Percentiles rank a stretch among this genome's conserved stretches.
phyloP scores from a whole-genome alignment of 2,329 filamentous ascomycete genomes.

The Lecanicillium sp. region DNA sequence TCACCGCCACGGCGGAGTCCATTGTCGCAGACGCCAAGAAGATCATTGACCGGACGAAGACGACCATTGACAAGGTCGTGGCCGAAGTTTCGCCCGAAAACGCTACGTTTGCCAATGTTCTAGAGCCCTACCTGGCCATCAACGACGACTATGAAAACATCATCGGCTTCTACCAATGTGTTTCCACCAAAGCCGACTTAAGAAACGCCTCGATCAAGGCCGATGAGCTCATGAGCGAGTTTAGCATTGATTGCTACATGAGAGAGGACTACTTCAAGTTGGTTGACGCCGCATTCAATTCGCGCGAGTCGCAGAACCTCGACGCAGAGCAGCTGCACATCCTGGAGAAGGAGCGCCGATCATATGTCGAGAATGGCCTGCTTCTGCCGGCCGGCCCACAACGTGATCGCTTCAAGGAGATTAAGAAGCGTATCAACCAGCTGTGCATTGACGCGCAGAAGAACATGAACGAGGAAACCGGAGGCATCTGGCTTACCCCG shows the following conservation, averaged over 20 bases:
- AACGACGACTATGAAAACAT: slow-evolving; percentile 62
- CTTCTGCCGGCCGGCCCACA: slow-evolving; percentile 61
- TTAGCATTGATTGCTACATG: slow-evolving; percentile 71
- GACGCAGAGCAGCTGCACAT: slow-evolving; percentile 65
- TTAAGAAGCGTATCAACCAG: slow-evolving; percentile 71
- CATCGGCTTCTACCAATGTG: slow-evolving; percentile 73
- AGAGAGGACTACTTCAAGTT: slow-evolving; percentile 71
- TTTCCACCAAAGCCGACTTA: slow-evolving; percentile 60
- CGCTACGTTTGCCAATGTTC: slow-evolving; percentile 46
- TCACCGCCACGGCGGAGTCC: slow-evolving; percentile 64
- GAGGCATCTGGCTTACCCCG: slow-evolving; percentile 69
- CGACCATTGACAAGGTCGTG: slow-evolving; percentile 59
- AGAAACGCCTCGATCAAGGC: slow-evolving; percentile 71
- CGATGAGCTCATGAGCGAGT: slow-evolving; percentile 69
- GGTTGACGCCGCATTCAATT: slow-evolving; percentile 50
- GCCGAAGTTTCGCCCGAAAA: slow-evolving; percentile 47
- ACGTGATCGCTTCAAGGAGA: slow-evolving; percentile 76
- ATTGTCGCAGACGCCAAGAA: slow-evolving; percentile 60
- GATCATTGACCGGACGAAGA: slow-evolving; percentile 55
- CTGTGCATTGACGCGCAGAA: slow-evolving; percentile 71
- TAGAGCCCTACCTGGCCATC: slow-evolving; percentile 63
- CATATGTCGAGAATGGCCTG: slow-evolving; percentile 69
- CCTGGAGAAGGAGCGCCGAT: slow-evolving; percentile 70
- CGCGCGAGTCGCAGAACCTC: slow-evolving; percentile 43
- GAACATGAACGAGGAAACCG: slow-evolving; percentile 75